Evolutionary conservation across 371 early-diverging fungal genomes (phyloP), one percentile per base, ranked within the genome.

Genomic region (Umbelopsis sp.): DNA sequence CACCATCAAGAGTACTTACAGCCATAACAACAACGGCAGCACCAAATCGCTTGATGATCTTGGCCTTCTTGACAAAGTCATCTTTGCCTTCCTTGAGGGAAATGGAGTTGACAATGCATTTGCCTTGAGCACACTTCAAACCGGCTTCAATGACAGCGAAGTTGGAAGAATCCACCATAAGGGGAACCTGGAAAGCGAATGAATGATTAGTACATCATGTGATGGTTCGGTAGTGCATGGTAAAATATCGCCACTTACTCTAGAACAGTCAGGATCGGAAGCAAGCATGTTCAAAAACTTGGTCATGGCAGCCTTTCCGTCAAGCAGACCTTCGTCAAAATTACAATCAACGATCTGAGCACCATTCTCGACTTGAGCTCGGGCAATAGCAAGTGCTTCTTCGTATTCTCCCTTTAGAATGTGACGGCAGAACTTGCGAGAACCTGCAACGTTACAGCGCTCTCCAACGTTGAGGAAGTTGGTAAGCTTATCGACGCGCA

Each of bases 21-120:
- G 97, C 97, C 96, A 97, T 96, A 52, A 96, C 96, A 37, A 97
- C 94, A 38, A 96, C 95, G n/a, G 96, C 97, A 37, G 97, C 96
- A 75, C 97, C 97, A 67, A 91, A 96, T 14, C 96, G 87, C 67
- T 88, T 89, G 71, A 96, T 88, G 44, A 94, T 87, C 65, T 86
- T 88, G 1, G 96, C 97, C 79, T 95, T 95, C 70, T 88, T 87
- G 65, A 96, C 80, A 71, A 96, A 97, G 63, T 96, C 97, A 50
- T 80, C 93, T 72, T 94, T 95, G 62, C 97, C 97, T 77, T 95
- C 97, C 80, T 97, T 97, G 69, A 97, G 84, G 29, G 93, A 93
- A 70, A 97, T 96, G 63, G 95, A 94, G 85, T 97, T 97, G 76
- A 97, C 97, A 67, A 97, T 95, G 76, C 96, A 95, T 78, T 96